Evolutionary conservation across 2,329 filamentous ascomycete genomes (phyloP).

Genomic region (Colletotrichum viniferum): DNA sequence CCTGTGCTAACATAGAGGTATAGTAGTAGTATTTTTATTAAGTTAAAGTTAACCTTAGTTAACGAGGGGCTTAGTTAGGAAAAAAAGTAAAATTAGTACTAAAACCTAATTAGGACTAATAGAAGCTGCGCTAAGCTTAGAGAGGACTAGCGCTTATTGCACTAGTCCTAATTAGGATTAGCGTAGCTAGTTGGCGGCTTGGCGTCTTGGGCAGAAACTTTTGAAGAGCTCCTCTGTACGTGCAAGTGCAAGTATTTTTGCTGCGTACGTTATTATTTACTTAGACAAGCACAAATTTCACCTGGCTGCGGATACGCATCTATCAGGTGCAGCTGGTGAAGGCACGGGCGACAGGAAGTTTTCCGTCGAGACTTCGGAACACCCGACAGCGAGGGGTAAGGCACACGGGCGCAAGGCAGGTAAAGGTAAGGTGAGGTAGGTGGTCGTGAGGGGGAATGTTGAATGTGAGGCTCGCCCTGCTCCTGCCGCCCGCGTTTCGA

Average conservation of each 20-base stretch:
- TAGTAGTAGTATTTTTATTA: too few species aligned
- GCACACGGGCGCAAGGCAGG: not conserved
- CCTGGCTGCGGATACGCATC: not conserved
- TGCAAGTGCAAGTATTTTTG: not conserved
- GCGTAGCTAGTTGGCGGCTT: too few species aligned
- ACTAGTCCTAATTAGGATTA: too few species aligned
- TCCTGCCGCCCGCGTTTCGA: not conserved
- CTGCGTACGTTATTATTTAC: not conserved
- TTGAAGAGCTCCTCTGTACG: too few species aligned
- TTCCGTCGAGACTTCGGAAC: not conserved
- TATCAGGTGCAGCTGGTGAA: not conserved
- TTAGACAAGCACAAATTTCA: not conserved
- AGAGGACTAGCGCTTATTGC: too few species aligned
- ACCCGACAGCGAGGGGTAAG: not conserved
- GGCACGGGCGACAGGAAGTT: not conserved
- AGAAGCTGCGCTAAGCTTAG: too few species aligned
- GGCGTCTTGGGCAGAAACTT: too few species aligned
- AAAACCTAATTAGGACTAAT: too few species aligned
- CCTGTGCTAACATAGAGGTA: too few species aligned
- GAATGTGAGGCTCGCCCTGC: not conserved
- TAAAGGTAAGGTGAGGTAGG: not conserved
- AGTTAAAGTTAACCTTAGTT: too few species aligned
- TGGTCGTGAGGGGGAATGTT: not conserved
- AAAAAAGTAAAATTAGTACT: too few species aligned
- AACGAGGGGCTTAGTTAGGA: too few species aligned